Percentiles rank a stretch among this genome's conserved stretches.
phyloP scores from a whole-genome alignment of 1,139 yeast genomes.

The Trichomonascaceae sp. region DNA sequence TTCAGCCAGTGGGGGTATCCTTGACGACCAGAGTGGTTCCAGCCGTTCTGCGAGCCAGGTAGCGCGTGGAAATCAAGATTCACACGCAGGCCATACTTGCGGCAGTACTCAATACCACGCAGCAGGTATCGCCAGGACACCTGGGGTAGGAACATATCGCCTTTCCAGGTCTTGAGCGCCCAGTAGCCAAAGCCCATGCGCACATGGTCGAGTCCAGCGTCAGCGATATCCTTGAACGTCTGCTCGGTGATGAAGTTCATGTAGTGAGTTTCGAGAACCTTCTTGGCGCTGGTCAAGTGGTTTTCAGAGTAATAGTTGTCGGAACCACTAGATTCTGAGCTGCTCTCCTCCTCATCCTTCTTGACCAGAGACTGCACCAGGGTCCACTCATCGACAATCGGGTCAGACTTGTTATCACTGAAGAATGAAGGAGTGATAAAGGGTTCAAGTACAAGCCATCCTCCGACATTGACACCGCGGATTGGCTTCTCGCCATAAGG shows the following conservation, averaged over 20 bases:
- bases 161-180: constrained; percentile 53
- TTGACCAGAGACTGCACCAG: constrained; percentile 31
- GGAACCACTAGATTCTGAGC: not conserved
- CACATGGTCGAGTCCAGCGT: constrained; percentile 69
- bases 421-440: constrained; percentile 76
- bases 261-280: constrained; percentile 52
- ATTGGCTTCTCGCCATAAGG: constrained; percentile 40
- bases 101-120: constrained; percentile 63
- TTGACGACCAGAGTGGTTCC: constrained; percentile 78
- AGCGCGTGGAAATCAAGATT: constrained; percentile 87
- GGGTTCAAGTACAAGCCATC: constrained; percentile 80
- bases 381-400: constrained; percentile 25
- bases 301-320: constrained; percentile 9
- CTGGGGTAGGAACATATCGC: constrained; percentile 62
- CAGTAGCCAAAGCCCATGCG: constrained; percentile 88
- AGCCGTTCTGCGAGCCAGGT: constrained; percentile 89
- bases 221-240: constrained; percentile 50
- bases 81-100: constrained; percentile 49
- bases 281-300: constrained; percentile 35
- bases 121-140: constrained; percentile 67
- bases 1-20: constrained; percentile 51
- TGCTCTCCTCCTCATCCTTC: not conserved
- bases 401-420: constrained; percentile 28
- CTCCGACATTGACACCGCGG: constrained; percentile 78
- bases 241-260: constrained; percentile 55